These are phyloP conservation scores for Plasmodium malariae DNA, from an alignment of 169 alveolate genomes.

Conservation along the genomic window DNA sequence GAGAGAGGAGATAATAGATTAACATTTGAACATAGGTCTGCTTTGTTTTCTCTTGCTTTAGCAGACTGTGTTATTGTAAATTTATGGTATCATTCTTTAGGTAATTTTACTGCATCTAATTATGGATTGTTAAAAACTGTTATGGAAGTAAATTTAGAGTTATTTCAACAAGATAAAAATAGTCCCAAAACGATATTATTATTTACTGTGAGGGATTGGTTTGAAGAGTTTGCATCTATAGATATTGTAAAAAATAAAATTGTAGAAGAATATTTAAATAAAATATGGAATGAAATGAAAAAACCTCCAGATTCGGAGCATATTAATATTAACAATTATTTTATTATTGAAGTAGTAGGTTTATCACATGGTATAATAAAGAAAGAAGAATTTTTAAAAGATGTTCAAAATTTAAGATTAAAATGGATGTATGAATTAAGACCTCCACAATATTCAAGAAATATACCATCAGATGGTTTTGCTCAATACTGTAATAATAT, in stretches of 20 bases:
- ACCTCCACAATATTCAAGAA: conserved; percentile 87
- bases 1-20: conserved; percentile 91
- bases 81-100: conserved; percentile 90
- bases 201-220: conserved; percentile 88
- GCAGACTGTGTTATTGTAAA: conserved; percentile 92
- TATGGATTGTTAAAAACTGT: conserved; percentile 92
- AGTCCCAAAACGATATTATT: conserved; percentile 31
- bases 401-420: conserved; percentile 75
- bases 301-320: conserved; percentile 75
- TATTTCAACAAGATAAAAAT: conserved; percentile 78
- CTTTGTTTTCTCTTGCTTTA: conserved; percentile 91
- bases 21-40: conserved; percentile 92
- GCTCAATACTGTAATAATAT: conserved; percentile 83
- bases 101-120: conserved; percentile 91
- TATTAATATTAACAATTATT: conserved; percentile 51
- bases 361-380: conserved; percentile 85
- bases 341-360: conserved; percentile 87
- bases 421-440: conserved; percentile 82
- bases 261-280: conserved; percentile 82
- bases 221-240: conserved; percentile 83
- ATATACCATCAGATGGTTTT: conserved; percentile 92
- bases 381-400: conserved; percentile 83
- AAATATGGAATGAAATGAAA: conserved; percentile 88
- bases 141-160: conserved; percentile 89
- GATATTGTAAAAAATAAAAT: conserved; percentile 83